Percentiles rank a stretch among this genome's conserved stretches.
Evolutionary conservation across 345 rosid species (phyloP).

Genomic region (Lepidium sativum): DNA sequence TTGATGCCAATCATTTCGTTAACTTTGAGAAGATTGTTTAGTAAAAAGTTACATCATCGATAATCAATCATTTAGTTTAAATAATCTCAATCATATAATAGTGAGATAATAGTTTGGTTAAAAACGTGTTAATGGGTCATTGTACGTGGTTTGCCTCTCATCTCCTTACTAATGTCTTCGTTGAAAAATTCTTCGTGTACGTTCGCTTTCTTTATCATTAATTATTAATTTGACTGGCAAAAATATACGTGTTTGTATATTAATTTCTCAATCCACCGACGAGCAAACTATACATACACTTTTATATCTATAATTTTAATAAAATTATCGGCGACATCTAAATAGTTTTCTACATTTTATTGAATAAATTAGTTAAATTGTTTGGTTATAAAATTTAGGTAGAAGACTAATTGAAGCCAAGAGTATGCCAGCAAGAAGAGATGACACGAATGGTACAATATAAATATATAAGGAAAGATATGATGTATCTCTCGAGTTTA

Average conservation of each 20-base stretch:
- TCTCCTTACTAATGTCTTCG: constrained; percentile 10
- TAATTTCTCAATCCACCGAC: constrained; percentile 21
- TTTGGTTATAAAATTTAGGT: neutral
- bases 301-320: neutral
- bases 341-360: neutral
- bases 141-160: constrained; percentile 31
- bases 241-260: constrained; percentile 16
- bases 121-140: constrained; percentile 28
- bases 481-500: constrained; percentile 17
- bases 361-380: neutral
- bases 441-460: constrained; percentile 2
- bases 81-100: neutral
- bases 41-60: constrained; percentile 8
- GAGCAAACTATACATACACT: neutral
- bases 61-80: constrained; percentile 20
- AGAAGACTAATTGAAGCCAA: constrained; percentile 5
- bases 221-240: constrained; percentile 12
- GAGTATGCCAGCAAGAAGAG: constrained; percentile 20
- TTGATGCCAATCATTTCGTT: constrained; percentile 3
- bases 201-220: constrained; percentile 7
- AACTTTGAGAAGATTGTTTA: constrained; percentile 2
- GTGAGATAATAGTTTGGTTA: neutral
- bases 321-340: neutral
- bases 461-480: constrained; percentile 3
- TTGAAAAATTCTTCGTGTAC: constrained; percentile 15